Evolutionary conservation across 2,329 filamentous ascomycete genomes (phyloP).

Genomic region (Scolecobasidium constrictum): DNA sequence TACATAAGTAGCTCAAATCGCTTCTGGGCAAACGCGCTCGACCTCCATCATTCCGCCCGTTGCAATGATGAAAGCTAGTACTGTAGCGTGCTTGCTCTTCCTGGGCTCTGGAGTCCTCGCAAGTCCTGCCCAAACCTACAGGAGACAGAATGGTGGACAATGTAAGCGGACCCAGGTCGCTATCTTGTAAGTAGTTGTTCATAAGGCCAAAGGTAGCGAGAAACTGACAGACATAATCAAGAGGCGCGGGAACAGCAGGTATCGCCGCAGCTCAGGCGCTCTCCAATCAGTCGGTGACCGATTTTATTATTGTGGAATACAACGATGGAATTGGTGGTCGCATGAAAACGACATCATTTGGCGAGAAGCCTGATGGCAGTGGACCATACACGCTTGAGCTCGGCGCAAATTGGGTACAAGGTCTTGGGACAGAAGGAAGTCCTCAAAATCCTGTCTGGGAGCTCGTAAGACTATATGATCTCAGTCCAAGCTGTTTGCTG

Average conservation of each 20-base stretch:
- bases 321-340: conserved; percentile 53
- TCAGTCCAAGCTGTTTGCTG: conserved; percentile 13
- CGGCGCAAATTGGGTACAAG: conserved; percentile 56
- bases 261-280: conserved; percentile 55
- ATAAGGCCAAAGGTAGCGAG: neutral
- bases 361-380: conserved; percentile 35
- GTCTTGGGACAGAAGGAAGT: conserved; percentile 23
- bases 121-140: no score
- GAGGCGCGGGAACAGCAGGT: conserved; percentile 50
- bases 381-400: conserved; percentile 49
- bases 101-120: no score
- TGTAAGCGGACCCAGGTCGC: conserved; percentile 23
- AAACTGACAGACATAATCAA: conserved; percentile 7
- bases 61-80: no score
- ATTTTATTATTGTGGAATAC: conserved; percentile 57
- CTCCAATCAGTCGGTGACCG: conserved; percentile 46
- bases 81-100: no score
- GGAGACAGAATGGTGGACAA: neutral
- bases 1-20: no score
- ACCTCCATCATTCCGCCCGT: no score
- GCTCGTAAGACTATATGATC: no score
- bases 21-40: no score
- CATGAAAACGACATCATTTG: conserved; percentile 47
- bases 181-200: conserved; percentile 18
- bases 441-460: conserved; percentile 53